A percentile compares a stretch with the other conserved stretches of the same genome.
Evolutionary conservation across 2,329 filamentous ascomycete species (phyloP).

Genomic region (Drechmeria coniospora): DNA sequence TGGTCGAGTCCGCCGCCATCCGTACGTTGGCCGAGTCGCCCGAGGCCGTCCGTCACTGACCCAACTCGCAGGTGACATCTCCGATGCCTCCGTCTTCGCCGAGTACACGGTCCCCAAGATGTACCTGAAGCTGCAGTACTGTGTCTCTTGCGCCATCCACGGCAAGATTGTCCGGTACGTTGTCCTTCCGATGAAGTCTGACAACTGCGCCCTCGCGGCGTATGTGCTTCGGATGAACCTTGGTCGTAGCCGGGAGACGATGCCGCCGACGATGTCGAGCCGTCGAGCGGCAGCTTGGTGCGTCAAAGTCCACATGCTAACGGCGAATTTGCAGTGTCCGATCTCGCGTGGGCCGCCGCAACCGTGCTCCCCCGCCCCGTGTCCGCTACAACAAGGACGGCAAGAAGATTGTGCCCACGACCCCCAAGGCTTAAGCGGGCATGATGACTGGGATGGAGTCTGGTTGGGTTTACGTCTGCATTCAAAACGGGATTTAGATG

Average conservation of each 20-base stretch:
- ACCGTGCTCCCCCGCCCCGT: conserved; percentile 93
- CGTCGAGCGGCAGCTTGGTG: conserved; percentile 12
- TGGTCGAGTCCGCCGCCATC: conserved; percentile 99
- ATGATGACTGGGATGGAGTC: conserved; percentile 21
- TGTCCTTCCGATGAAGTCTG: conserved; percentile 38
- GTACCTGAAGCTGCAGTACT: conserved; percentile 99
- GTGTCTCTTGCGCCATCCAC: conserved; percentile 99
- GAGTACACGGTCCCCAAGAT: conserved; percentile 99
- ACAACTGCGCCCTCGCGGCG: conserved; percentile 36
- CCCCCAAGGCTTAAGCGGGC: conserved; percentile 22
- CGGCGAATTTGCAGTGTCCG: conserved; percentile 58
- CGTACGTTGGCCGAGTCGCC: conserved; percentile 74
- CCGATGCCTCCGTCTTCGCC: conserved; percentile 95
- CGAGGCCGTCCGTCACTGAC: background rate
- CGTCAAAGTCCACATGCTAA: conserved; percentile 22
- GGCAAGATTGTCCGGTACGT: conserved; percentile 99
- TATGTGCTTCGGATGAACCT: conserved; percentile 44
- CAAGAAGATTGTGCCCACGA: conserved; percentile 93
- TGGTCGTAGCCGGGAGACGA: conserved; percentile 33
- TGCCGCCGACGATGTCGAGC: conserved; percentile 6
- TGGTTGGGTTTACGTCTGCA: conserved; percentile 22
- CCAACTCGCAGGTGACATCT: conserved; percentile 81
- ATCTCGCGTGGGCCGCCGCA: conserved; percentile 90
- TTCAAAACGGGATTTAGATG: conserved; percentile 21
- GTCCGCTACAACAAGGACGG: conserved; percentile 99